A percentile compares a stretch with the other conserved stretches of the same genome.
Conservation (phyloP, 1,284 basidiomycete species). For the Cryptococcus maquisensis region DNA sequence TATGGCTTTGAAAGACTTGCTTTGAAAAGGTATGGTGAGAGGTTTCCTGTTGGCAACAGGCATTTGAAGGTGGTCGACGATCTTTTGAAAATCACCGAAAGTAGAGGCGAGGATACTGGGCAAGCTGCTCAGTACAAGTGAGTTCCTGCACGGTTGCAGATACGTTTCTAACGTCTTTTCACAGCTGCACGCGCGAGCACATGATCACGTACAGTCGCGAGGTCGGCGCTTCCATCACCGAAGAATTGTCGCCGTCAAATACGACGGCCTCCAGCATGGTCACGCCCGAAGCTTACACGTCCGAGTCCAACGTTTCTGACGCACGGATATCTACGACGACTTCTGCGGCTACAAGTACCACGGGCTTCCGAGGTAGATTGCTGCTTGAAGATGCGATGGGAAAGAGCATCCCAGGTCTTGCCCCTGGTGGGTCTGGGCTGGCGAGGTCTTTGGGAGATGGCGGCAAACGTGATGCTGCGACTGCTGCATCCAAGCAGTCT, state of each 20-base stretch:
- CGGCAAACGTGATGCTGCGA: no score
- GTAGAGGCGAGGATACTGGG: not conserved
- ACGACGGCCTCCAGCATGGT: not conserved
- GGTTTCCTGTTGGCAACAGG: constrained; percentile 29
- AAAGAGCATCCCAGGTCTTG: not conserved
- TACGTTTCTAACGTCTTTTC: not conserved
- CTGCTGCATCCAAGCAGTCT: no score
- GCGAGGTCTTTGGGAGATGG: no score
- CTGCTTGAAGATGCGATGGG: not conserved
- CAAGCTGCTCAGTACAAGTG: constrained; percentile 1
- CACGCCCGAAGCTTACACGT: not conserved
- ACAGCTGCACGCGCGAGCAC: not conserved
- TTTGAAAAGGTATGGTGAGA: constrained; percentile 24
- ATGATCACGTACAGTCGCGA: not conserved
- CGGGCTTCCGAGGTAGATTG: not conserved
- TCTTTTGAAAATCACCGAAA: constrained; percentile 7
- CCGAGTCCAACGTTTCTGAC: not conserved
- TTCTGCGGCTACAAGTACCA: not conserved
- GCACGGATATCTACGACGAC: not conserved
- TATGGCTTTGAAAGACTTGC: constrained; percentile 15
- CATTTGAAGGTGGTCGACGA: constrained; percentile 34
- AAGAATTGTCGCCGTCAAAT: not conserved
- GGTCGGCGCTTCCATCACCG: not conserved
- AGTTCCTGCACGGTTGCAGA: not conserved
- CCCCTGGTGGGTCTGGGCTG: not conserved